A percentile compares a stretch with the other conserved stretches of the same genome.
Conservation (phyloP, 805 yeast species). For the Metschnikowia kofuensis region DNA sequence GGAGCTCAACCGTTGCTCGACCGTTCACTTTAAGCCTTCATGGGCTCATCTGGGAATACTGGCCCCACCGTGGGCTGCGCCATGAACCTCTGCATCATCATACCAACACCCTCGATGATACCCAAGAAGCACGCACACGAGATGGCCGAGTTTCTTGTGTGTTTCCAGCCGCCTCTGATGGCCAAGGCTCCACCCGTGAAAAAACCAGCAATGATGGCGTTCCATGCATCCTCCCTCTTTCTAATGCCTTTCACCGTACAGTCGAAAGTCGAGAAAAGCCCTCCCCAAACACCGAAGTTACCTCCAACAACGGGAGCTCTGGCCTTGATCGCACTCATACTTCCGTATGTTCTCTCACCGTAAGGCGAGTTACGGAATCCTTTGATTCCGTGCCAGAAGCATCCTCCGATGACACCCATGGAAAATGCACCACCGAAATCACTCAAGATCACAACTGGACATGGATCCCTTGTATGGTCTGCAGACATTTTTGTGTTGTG, state of each 20-base stretch:
- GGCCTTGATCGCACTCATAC: conserved; percentile 85
- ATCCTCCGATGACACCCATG: conserved; percentile 99
- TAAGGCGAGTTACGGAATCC: conserved; percentile 98
- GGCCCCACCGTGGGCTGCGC: conserved; percentile 65
- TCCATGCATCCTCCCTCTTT: conserved; percentile 98
- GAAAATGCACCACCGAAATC: conserved; percentile 99
- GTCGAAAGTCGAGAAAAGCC: conserved; percentile 91
- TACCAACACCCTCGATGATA: conserved; percentile 96
- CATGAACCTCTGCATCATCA: conserved; percentile 88
- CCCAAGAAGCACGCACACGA: conserved; percentile 97
- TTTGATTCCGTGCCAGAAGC: conserved; percentile 98
- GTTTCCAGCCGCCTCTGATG: conserved; percentile 98
- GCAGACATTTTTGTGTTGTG: conserved; percentile 59
- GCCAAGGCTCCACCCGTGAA: conserved; percentile 98
- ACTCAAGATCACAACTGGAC: conserved; percentile 92
- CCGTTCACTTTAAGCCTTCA: conserved; percentile 30
- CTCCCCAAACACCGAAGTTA: conserved; percentile 99
- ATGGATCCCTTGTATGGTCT: conserved; percentile 98
- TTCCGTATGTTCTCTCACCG: conserved; percentile 92
- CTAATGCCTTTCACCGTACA: conserved; percentile 94
- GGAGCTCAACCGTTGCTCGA: background rate
- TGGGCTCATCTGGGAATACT: conserved; percentile 42
- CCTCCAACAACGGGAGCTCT: conserved; percentile 99
- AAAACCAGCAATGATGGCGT: conserved; percentile 96
- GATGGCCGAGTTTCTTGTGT: conserved; percentile 92